A percentile compares a stretch with the other conserved stretches of the same genome.
phyloP scores from a whole-genome alignment of 1,284 basidiomycete genomes.

The Abortiporus biennis region DNA sequence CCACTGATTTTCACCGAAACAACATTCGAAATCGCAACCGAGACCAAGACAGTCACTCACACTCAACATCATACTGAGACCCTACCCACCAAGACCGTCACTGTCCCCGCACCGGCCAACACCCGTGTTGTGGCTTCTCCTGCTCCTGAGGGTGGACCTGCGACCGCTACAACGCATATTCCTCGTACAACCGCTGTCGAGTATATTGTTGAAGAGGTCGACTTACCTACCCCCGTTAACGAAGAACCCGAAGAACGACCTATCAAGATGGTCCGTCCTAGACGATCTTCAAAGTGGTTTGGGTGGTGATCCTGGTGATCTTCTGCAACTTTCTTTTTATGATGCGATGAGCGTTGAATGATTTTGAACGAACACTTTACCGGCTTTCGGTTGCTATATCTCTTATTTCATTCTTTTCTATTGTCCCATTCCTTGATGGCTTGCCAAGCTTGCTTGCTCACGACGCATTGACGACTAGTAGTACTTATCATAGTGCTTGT shows the following conservation, averaged over 20 bases:
- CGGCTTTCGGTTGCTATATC: not conserved
- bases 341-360: not conserved
- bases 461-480: conserved; percentile 9
- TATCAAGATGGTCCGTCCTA: conserved; percentile 1
- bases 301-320: conserved; percentile 17
- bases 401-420: conserved; percentile 6
- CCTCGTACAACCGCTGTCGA: conserved; percentile 69
- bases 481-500: conserved; percentile 11
- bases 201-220: conserved; percentile 50
- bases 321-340: conserved; percentile 13
- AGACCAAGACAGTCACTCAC: conserved; percentile 59
- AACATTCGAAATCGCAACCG: conserved; percentile 40
- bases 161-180: conserved; percentile 45
- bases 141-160: conserved; percentile 53
- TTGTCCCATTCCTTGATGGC: conserved; percentile 1
- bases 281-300: conserved; percentile 8
- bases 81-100: conserved; percentile 42
- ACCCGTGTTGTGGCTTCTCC: conserved; percentile 72
- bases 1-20: conserved; percentile 50
- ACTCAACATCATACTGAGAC: conserved; percentile 47
- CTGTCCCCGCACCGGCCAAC: conserved; percentile 68
- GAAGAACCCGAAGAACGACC: conserved; percentile 4
- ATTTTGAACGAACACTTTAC: not conserved
- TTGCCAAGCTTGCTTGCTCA: not conserved
- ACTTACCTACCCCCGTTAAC: conserved; percentile 20